Evolutionary conservation across 2,329 filamentous ascomycete species (phyloP), one percentile per base, ranked within the genome.

Genomic region (Aspergillus caelatus): DNA sequence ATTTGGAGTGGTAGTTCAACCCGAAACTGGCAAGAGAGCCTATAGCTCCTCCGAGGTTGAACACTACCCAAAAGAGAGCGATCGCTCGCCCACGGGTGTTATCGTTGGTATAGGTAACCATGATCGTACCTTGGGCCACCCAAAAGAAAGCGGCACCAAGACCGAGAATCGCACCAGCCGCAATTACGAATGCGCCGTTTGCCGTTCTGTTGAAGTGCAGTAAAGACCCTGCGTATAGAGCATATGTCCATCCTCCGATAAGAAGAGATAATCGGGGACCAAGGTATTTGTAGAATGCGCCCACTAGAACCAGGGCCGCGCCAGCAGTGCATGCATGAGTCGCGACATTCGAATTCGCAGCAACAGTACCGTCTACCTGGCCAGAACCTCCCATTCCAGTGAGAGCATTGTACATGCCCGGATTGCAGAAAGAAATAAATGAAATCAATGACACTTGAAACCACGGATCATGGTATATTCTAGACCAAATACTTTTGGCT

Each of bases 21-120:
- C 45, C 45, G 7, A 36, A 58, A 72, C 83, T 75, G 78, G 87
- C 85, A 80, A 88, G 74, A 72, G 89, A 88, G 66, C 93, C 93
- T 74, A 97, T 91, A 65, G 96, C 93, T 68, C 88, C 93, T 69
- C 93, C 93, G 62, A 93, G 77, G 79, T 97, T 96, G 85, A 96
- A 97, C 73, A 97, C 95, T 78, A 91, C 88, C 93, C 93, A 97
- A 80, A 96, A 96, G 83, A 88, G 89, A 64, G 91, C 91, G 76
- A 96, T 96, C 78, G 93, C 96, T 61, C 88, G 87, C 45, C 93
- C 93, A 83, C 96, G 96, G 65, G 86, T 85, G 41, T 86, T 78
- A 79, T 96, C 93, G 11, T 86, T 82, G 2, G 93, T 93, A 77
- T 97, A 97, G 19, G 90, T 88, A 87, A 96, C 94, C 80, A 84